Conservation (phyloP, 2,329 filamentous ascomycete species). For the Paramyrothecium sp. region DNA sequence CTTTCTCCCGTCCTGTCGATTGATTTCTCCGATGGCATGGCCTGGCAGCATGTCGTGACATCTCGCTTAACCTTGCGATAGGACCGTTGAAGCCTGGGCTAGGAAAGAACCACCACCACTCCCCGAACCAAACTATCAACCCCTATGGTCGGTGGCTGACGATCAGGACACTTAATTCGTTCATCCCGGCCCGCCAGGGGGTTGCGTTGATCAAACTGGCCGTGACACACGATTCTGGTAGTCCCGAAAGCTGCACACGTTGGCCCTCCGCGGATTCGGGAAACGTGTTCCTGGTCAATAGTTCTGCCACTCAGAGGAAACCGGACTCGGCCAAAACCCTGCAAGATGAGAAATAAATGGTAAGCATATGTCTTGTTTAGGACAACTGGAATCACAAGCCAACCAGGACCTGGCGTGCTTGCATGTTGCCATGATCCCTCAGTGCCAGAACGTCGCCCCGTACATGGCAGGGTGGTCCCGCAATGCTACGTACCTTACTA, state of each 20-base stretch:
- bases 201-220: neutral
- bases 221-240: neutral
- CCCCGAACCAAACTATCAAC: neutral
- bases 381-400: neutral
- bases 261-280: neutral
- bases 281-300: neutral
- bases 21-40: neutral
- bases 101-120: too few species aligned
- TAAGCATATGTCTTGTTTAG: slow-evolving; percentile 8
- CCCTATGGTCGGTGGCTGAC: neutral
- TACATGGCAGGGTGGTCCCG: slow-evolving; percentile 21
- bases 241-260: neutral
- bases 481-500: slow-evolving; percentile 76
- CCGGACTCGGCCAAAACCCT: slow-evolving; percentile 62
- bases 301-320: slow-evolving; percentile 45
- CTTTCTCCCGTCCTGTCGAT: neutral
- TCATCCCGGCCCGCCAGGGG: neutral
- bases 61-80: neutral
- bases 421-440: slow-evolving; percentile 1
- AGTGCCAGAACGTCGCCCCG: slow-evolving; percentile 17
- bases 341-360: slow-evolving; percentile 16
- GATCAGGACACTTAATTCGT: neutral
- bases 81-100: neutral
- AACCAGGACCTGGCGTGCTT: slow-evolving; percentile 15
- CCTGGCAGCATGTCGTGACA: neutral